Conservation (phyloP, 2,329 filamentous ascomycete genomes). For the Hypoxylon sp. region DNA sequence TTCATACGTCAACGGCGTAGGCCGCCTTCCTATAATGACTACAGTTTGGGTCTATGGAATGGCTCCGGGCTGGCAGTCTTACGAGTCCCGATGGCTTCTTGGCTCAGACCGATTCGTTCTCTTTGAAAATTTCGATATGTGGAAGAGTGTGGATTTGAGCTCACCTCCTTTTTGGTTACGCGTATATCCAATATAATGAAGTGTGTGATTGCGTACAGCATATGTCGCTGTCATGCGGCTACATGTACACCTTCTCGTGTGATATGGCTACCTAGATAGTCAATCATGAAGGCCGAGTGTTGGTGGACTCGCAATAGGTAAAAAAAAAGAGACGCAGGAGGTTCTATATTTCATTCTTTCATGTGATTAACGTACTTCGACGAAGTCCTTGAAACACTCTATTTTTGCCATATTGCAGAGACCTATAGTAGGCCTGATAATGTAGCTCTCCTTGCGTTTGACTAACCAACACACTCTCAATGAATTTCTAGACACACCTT, state of each 20-base stretch:
- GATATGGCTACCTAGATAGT: conserved; percentile 34
- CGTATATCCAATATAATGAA: conserved; percentile 29
- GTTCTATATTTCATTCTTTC: neutral
- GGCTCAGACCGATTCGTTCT: conserved; percentile 1
- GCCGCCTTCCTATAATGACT: conserved; percentile 5
- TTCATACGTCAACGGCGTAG: conserved; percentile 29
- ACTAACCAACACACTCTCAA: neutral
- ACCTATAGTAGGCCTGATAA: neutral
- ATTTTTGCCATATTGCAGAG: neutral
- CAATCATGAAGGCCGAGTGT: conserved; percentile 11
- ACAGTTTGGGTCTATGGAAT: conserved; percentile 4
- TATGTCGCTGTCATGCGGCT: conserved; percentile 42
- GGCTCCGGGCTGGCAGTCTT: conserved; percentile 9
- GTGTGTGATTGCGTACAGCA: conserved; percentile 36
- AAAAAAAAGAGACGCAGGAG: neutral
- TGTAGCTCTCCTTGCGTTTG: conserved; percentile 1
- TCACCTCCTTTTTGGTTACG: conserved; percentile 22
- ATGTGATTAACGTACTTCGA: neutral
- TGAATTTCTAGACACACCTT: neutral
- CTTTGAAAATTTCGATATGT: conserved; percentile 2
- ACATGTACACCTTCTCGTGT: conserved; percentile 28
- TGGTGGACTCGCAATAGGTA: conserved; percentile 7
- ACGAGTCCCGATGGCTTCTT: conserved; percentile 23
- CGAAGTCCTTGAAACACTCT: neutral
- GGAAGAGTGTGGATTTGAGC: conserved; percentile 3